Conservation (phyloP, 2,329 filamentous ascomycete genomes). For the Colletotrichum paranaense region DNA sequence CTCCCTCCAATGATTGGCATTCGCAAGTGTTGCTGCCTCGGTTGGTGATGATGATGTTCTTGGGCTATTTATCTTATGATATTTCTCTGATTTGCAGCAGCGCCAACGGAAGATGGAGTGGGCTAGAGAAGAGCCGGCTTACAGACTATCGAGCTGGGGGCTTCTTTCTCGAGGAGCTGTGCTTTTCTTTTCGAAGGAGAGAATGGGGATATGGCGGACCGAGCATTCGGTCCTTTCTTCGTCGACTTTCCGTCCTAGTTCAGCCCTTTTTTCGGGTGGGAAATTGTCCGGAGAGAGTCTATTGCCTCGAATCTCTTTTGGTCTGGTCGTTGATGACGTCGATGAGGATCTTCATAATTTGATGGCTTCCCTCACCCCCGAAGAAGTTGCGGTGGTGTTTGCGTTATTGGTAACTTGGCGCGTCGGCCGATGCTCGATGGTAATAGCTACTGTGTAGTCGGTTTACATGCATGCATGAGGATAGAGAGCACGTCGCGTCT, state of each 20-base stretch:
- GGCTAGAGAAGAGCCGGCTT: background rate
- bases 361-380: background rate
- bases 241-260: background rate
- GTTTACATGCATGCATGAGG: too few species aligned
- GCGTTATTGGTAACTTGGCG: too few species aligned
- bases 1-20: too few species aligned
- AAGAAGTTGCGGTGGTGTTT: too few species aligned
- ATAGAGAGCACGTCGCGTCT: too few species aligned
- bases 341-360: background rate
- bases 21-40: too few species aligned
- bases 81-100: too few species aligned
- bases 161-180: background rate
- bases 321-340: background rate
- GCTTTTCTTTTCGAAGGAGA: background rate
- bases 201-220: background rate
- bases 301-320: background rate
- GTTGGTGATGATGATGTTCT: too few species aligned
- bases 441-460: too few species aligned
- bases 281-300: background rate
- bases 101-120: too few species aligned
- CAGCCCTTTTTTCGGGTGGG: background rate
- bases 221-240: background rate
- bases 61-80: too few species aligned
- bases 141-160: background rate
- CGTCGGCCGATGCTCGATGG: too few species aligned